Conservation (phyloP, 371 early-diverging fungal species). For the Nematocida minor region DNA sequence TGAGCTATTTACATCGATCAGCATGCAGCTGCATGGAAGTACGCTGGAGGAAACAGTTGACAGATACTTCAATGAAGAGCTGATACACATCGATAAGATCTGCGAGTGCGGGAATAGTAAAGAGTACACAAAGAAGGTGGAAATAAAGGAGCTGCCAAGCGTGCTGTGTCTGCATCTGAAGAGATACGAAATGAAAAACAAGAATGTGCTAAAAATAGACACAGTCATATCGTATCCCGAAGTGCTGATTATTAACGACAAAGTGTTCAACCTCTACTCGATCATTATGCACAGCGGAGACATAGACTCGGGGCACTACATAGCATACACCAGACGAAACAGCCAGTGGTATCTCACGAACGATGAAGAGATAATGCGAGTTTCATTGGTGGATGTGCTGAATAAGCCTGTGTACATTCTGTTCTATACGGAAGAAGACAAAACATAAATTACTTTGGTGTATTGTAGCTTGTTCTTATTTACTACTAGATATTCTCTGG, state of each 20-base stretch:
- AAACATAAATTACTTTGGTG: no score
- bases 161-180: constrained; percentile 52
- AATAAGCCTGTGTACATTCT: constrained; percentile 40
- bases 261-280: constrained; percentile 22
- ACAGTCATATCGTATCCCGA: constrained; percentile 33
- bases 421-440: constrained; percentile 3
- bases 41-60: background rate
- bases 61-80: background rate
- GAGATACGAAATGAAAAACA: constrained; percentile 44
- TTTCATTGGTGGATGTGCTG: constrained; percentile 14
- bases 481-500: no score
- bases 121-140: constrained; percentile 17
- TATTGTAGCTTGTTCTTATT: no score
- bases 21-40: constrained; percentile 15
- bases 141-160: constrained; percentile 11
- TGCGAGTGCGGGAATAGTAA: constrained; percentile 4
- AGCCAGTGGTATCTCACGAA: constrained; percentile 50
- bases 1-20: constrained; percentile 29
- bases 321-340: constrained; percentile 35
- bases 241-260: background rate
- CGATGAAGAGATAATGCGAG: constrained; percentile 46
- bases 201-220: constrained; percentile 25
- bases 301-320: constrained; percentile 54
- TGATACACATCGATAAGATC: background rate
- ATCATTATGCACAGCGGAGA: constrained; percentile 50